These are phyloP conservation scores for Fraxinus pennsylvanica DNA, from an alignment of 257 asterid genomes.

Conservation along the genomic window DNA sequence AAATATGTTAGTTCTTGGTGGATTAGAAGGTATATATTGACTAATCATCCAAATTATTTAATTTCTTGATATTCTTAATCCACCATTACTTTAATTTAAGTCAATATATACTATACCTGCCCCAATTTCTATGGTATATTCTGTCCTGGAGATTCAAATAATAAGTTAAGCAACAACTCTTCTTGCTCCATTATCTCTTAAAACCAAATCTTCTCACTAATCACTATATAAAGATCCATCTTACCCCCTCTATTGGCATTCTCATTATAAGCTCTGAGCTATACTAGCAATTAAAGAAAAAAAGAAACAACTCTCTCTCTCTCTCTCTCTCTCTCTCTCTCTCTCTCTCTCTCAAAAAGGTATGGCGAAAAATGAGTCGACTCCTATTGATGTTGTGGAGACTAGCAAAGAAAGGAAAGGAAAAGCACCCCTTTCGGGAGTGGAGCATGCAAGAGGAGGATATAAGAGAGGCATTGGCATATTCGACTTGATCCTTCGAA, in stretches of 20 bases:
- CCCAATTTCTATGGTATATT: conserved; percentile 31
- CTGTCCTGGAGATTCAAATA: conserved; percentile 27
- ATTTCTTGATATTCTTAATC: not conserved
- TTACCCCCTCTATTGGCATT: conserved; percentile 23
- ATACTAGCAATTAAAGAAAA: not conserved
- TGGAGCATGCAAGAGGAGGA: conserved; percentile 27
- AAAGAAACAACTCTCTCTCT: not conserved
- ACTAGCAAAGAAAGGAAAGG: conserved; percentile 72
- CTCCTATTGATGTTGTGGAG: conserved; percentile 56
- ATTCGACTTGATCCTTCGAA: conserved; percentile 72
- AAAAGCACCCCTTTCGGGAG: conserved; percentile 67
- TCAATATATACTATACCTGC: conserved; percentile 22
- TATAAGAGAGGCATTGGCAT: conserved; percentile 58
- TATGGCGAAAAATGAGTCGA: conserved; percentile 62
- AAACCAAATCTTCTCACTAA: conserved; percentile 17
- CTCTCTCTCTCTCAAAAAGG: not conserved
- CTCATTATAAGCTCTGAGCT: conserved; percentile 32
- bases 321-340: too few relatives aligned
- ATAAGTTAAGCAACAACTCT: conserved; percentile 48
- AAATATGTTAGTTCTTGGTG: conserved; percentile 33
- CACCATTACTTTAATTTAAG: conserved; percentile 5
- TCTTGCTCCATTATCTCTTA: conserved; percentile 48
- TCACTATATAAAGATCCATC: conserved; percentile 27
- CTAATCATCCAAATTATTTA: conserved; percentile 30
- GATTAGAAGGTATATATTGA: conserved; percentile 55